Evolutionary conservation across 768 basidiomycete genomes (phyloP).

Genomic region (Galerina marginata): DNA sequence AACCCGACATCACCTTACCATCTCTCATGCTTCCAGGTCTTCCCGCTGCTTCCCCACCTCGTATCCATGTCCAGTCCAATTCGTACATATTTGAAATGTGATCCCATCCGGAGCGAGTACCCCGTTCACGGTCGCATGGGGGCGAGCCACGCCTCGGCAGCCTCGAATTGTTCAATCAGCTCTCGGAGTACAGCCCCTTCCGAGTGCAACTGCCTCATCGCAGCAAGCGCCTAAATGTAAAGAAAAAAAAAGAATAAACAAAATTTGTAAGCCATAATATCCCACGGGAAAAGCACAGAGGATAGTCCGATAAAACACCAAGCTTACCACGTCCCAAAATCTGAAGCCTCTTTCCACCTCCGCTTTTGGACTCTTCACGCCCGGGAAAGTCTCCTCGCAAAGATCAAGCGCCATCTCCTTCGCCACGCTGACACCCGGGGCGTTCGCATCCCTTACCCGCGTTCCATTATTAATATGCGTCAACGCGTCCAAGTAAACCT

Average conservation of each 20-base stretch:
- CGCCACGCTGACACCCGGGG: conserved; percentile 79
- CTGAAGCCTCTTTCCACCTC: conserved; percentile 97
- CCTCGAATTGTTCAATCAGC: conserved; percentile 95
- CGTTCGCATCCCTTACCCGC: conserved; percentile 77
- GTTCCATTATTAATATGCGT: conserved; percentile 85
- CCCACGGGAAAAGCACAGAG: conserved; percentile 12
- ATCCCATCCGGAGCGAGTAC: background rate
- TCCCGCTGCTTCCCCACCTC: conserved; percentile 14
- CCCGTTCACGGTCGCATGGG: conserved; percentile 81
- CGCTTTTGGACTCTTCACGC: conserved; percentile 82
- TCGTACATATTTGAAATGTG: conserved; percentile 1
- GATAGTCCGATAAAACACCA: conserved; percentile 18
- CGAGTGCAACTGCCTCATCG: conserved; percentile 87
- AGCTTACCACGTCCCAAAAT: conserved; percentile 95
- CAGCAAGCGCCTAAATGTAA: conserved; percentile 70
- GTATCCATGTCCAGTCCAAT: conserved; percentile 4
- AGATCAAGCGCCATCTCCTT: conserved; percentile 89
- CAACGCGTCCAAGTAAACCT: conserved; percentile 93
- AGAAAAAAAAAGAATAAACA: conserved; percentile 18
- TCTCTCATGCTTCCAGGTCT: background rate
- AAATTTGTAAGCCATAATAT: conserved; percentile 10
- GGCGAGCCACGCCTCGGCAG: conserved; percentile 91
- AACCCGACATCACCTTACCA: conserved; percentile 9
- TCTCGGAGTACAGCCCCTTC: conserved; percentile 83
- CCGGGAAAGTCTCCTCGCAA: conserved; percentile 93